Conservation (phyloP, 208 protist species). For the Herpetomonas muscarum region DNA sequence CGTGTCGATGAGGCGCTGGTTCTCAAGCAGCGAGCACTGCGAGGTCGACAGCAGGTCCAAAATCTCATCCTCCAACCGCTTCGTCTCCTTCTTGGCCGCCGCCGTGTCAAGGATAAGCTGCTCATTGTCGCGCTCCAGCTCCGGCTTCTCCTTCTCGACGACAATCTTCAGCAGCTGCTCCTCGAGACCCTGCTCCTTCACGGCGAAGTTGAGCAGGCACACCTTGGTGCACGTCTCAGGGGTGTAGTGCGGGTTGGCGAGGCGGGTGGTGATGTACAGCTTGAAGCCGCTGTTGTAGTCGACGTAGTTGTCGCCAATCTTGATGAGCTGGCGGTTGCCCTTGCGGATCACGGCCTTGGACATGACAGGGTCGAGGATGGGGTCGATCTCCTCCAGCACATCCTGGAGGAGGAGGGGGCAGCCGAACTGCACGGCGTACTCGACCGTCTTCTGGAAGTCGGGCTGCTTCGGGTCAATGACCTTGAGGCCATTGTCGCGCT, state of each 20-base stretch:
- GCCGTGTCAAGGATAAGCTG: constrained; percentile 95
- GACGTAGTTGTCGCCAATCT: constrained; percentile 97
- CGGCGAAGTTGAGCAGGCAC: constrained; percentile 98
- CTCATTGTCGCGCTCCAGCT: constrained; percentile 98
- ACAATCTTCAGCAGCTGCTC: constrained; percentile 98
- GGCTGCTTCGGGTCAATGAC: constrained; percentile 94
- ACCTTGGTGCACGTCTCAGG: constrained; percentile 98
- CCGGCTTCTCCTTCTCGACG: constrained; percentile 96
- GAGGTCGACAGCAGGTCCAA: constrained; percentile 92
- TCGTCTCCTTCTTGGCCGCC: constrained; percentile 92
- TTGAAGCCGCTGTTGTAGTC: constrained; percentile 97
- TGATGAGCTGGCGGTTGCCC: constrained; percentile 89
- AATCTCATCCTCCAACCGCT: constrained; percentile 98
- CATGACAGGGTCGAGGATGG: constrained; percentile 95
- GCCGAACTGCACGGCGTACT: constrained; percentile 97
- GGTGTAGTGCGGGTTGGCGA: constrained; percentile 97
- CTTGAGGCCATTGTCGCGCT: constrained; percentile 91
- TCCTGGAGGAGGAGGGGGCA: constrained; percentile 97
- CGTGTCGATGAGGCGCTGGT: constrained; percentile 96
- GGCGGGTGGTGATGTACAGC: constrained; percentile 98
- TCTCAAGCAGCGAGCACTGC: constrained; percentile 95
- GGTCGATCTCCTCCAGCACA: constrained; percentile 97
- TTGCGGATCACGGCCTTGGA: constrained; percentile 92
- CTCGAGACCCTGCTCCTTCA: constrained; percentile 97
- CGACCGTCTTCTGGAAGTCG: constrained; percentile 95